A percentile compares a stretch with the other conserved stretches of the same genome.
phyloP scores from a whole-genome alignment of 305 asterid genomes.

The Solanum aculeatissimum region DNA sequence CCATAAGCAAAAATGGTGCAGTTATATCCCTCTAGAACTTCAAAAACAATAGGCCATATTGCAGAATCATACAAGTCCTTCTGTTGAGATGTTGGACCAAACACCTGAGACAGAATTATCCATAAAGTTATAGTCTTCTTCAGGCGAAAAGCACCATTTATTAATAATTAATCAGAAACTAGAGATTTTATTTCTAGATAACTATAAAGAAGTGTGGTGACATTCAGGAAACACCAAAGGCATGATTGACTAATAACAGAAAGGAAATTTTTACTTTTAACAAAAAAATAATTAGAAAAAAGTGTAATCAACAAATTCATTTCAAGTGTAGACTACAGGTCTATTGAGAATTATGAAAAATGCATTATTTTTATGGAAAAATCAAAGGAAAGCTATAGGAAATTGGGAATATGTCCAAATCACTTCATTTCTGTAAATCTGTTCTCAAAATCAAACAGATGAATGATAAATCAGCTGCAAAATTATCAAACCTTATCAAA shows the following conservation, averaged over 20 bases:
- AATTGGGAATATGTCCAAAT: neutral
- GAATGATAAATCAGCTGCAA: neutral
- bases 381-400: neutral
- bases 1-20: conserved; percentile 99
- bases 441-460: neutral
- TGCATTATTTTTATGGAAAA: neutral
- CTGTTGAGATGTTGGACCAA: conserved; percentile 89
- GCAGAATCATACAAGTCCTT: conserved; percentile 87
- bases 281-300: no score
- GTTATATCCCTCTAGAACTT: conserved; percentile 93
- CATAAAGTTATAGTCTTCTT: neutral
- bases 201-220: neutral
- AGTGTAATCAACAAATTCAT: neutral
- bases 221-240: neutral
- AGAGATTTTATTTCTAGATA: neutral
- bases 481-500: conserved; percentile 69
- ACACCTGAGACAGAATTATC: conserved; percentile 46
- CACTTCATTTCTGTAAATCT: neutral
- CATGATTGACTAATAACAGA: neutral
- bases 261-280: no score
- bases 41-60: conserved; percentile 80
- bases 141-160: neutral
- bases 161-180: neutral
- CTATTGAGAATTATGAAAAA: neutral
- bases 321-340: neutral